Base-by-base conservation (phyloP, 345 rosid species). In the Kandelia obovata region DNA sequence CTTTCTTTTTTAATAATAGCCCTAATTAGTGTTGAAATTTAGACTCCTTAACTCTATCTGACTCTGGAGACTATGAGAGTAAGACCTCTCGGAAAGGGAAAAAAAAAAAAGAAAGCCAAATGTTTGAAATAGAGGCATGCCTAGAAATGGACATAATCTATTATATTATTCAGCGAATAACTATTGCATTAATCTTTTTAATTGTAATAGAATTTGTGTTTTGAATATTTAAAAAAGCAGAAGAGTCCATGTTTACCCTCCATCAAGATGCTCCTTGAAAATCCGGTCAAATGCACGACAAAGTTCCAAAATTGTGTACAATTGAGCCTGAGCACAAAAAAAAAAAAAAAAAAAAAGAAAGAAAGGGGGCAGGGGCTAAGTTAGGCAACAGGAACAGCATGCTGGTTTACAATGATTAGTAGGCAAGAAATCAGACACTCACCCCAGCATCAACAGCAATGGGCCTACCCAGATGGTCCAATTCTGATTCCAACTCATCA, bases 371-470 rank as follows among this genome's bases (percentile, higher is more conserved):
- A 10, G 35, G 35, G 1, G 6, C 4, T 67, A 37, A 61, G 68
- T 65, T 13, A 55, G 10, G 19, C 34, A 61, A 4, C 26, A 47
- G 32, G 15, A 35, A 34, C 23, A 28, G 34, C 7, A 53, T 21
- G 23, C 28, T 15, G 4, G 47, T 28, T 3, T 32, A 21, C 28
- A 71, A 66, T 20, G 32, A 47, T 39, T 43, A 31, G 17, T 10
- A 43, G 49, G 49, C 49, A 53, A 21, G 53, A 21, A 35, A 39
- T 64, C 35, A 55, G 68, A 62, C 55, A 69, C 89, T 80, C 64
- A 94, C 98, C 87, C 98, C 98, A 76, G 97, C 92, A 85, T 94
- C 98, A 61, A 86, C 85, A 32, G 90, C 89, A 67, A 94, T 68
- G 73, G 97, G 93, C 73, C 98, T 78, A 69, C 98, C 98, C 60